Conservation (phyloP, 306 rosid species). For the Neltuma alba region DNA sequence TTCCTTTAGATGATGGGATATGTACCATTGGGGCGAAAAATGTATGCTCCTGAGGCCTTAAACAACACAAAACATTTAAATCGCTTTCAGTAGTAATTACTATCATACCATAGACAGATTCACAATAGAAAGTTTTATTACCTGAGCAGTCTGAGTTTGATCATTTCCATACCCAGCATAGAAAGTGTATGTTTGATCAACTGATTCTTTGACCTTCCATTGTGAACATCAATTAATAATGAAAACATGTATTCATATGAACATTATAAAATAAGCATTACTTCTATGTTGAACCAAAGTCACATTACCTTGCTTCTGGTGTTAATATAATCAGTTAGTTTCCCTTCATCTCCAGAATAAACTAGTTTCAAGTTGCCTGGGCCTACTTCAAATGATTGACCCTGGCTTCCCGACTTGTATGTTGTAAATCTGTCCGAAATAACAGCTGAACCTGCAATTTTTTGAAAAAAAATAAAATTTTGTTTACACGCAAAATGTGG, state of each 20-base stretch:
- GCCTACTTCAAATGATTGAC: slow-evolving; percentile 59
- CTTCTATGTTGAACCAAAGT: slow-evolving; percentile 17
- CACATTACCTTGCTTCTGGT: slow-evolving; percentile 57
- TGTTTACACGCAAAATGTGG: background rate
- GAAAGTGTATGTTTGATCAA: slow-evolving; percentile 46
- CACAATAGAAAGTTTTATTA: slow-evolving; percentile 27
- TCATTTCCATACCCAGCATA: slow-evolving; percentile 49
- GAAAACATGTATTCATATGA: slow-evolving; percentile 5
- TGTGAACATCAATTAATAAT: slow-evolving; percentile 33
- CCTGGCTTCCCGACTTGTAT: slow-evolving; percentile 42
- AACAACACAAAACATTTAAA: slow-evolving; percentile 28
- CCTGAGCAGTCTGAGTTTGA: slow-evolving; percentile 43
- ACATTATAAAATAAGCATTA: slow-evolving; percentile 1
- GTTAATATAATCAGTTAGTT: slow-evolving; percentile 60
- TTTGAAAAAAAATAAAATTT: background rate
- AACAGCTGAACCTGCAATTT: slow-evolving; percentile 43
- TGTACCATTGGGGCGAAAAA: slow-evolving; percentile 60
- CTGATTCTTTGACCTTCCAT: slow-evolving; percentile 53
- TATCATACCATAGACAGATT: slow-evolving; percentile 19
- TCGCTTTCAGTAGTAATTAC: slow-evolving; percentile 17
- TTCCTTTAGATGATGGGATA: slow-evolving; percentile 31
- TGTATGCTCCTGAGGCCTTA: slow-evolving; percentile 63
- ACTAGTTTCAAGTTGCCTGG: slow-evolving; percentile 66
- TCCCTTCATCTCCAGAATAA: slow-evolving; percentile 63
- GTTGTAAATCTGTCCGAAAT: slow-evolving; percentile 45